phyloP scores from a whole-genome alignment of 371 early-diverging fungal species.

The Mucor lusitanicus region DNA sequence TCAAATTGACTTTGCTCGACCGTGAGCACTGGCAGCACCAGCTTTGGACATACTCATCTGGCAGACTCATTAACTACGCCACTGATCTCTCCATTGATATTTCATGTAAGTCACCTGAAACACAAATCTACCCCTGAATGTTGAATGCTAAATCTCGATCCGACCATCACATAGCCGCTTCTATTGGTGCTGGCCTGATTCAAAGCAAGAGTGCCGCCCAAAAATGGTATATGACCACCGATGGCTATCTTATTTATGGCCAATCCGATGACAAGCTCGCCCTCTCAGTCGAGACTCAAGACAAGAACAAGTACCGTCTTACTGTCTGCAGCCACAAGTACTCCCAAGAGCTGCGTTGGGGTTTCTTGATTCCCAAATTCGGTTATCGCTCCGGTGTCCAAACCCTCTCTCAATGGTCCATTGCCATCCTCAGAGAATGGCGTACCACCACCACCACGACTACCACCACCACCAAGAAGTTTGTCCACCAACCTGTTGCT shows the following conservation, averaged over 20 bases:
- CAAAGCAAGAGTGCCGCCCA: constrained; percentile 14
- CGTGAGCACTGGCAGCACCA: constrained; percentile 45
- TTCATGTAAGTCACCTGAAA: constrained; percentile 27
- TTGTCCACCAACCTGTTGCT: constrained; percentile 27
- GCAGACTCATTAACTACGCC: constrained; percentile 53
- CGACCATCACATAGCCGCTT: neutral
- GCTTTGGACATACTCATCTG: constrained; percentile 54
- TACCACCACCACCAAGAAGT: neutral
- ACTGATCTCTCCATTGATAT: constrained; percentile 48
- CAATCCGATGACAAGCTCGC: constrained; percentile 25
- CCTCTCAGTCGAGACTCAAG: constrained; percentile 19
- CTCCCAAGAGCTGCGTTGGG: constrained; percentile 25
- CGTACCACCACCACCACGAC: constrained; percentile 7
- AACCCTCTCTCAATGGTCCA: constrained; percentile 28
- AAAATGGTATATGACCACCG: constrained; percentile 26
- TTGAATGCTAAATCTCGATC: neutral
- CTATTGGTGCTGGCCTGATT: constrained; percentile 18
- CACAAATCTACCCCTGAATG: neutral
- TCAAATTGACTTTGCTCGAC: constrained; percentile 27
- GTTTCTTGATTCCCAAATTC: constrained; percentile 30
- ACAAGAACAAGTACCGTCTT: constrained; percentile 12
- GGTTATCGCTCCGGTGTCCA: constrained; percentile 22
- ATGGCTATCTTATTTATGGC: constrained; percentile 28
- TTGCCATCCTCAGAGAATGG: constrained; percentile 21
- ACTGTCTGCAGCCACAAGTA: constrained; percentile 13